A percentile compares a stretch with the other conserved stretches of the same genome.
phyloP scores from a whole-genome alignment of 441 rosid species.

The Gossypium laxum region DNA sequence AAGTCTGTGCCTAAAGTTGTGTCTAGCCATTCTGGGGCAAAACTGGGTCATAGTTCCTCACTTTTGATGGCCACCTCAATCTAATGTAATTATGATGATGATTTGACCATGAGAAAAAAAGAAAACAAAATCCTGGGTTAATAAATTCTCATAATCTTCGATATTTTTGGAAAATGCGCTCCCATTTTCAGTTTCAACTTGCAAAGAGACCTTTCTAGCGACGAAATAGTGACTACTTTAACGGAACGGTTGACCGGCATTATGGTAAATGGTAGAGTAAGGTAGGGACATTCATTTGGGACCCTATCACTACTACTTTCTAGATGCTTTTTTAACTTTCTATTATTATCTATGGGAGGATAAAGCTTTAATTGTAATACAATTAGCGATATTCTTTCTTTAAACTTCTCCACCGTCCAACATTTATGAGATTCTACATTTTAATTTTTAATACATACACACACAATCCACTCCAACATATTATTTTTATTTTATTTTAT shows the following conservation, averaged over 20 bases:
- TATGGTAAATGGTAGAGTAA: neutral
- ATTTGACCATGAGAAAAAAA: conserved; percentile 29
- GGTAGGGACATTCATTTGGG: too few species aligned
- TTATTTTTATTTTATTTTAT: too few species aligned
- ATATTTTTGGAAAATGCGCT: conserved; percentile 17
- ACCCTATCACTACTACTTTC: too few species aligned
- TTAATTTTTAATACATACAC: too few species aligned
- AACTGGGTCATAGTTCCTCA: conserved; percentile 18
- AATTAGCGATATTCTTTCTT: too few species aligned
- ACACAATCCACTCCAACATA: too few species aligned
- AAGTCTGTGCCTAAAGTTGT: conserved; percentile 30
- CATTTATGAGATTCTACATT: too few species aligned
- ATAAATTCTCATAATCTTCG: conserved; percentile 18
- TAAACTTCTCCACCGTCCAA: too few species aligned
- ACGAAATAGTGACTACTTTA: conserved; percentile 28
- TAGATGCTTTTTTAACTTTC: neutral
- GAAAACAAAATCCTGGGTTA: neutral
- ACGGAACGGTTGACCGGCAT: conserved; percentile 28
- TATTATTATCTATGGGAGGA: too few species aligned
- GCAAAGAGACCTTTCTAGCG: conserved; percentile 7
- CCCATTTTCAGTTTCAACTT: conserved; percentile 6
- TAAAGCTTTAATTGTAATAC: rapidly evolving
- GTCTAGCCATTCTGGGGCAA: conserved; percentile 21
- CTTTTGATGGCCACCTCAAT: conserved; percentile 28
- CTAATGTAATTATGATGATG: neutral